Evolutionary conservation across 1,284 basidiomycete genomes (phyloP), one percentile per base, ranked within the genome.

Genomic region (Heliocybe sulcata): DNA sequence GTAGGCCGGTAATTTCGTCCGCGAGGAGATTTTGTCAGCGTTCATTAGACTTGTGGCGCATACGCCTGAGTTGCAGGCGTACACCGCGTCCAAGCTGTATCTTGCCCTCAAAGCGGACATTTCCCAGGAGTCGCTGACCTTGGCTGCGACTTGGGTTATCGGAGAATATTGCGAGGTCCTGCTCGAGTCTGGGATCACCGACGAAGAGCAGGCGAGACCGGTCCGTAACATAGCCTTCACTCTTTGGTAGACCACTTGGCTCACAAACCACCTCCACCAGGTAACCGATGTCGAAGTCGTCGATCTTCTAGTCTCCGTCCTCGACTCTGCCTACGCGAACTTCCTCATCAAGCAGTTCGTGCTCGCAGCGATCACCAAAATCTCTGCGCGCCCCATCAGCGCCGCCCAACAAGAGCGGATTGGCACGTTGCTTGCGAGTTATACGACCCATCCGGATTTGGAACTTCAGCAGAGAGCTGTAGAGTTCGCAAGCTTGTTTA

Each of bases 11-110:
- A 99, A 99, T 74, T 98, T 94, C 64, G 95, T 99, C 26, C 82
- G 94, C 58, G 97, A 99, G 69, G 97, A 99, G 70, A 94, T 98
- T 47, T 72, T 99, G 14, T 92, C 94, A 0, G 86, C 92, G 0
- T 99, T 99, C 71, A 92, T 99, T 59, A 89, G 97, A 20, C 82
- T 99, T 20, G 94, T 98, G 0, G 93, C 92, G 51, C 94, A 99
- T 71, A 99, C 97, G 0, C 94, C 97, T 1, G 97, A 99, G 68
- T 75, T 99, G 42, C 97, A 99, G 71, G 88, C 87, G 12, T 99
- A 99, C 71, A 97, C 95, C 0, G 85, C 94, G 8, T 96, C 95
- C 59, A 93, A 93, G 63, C 76, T 99, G 22, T 99, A 93, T 69
- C 78, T 85, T 1, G 90, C 96, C 2, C 81, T 99, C 16, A 89